Evolutionary conservation across 164 flowering plant genomes (phyloP).

Genomic region (Aristolochia fimbriata): DNA sequence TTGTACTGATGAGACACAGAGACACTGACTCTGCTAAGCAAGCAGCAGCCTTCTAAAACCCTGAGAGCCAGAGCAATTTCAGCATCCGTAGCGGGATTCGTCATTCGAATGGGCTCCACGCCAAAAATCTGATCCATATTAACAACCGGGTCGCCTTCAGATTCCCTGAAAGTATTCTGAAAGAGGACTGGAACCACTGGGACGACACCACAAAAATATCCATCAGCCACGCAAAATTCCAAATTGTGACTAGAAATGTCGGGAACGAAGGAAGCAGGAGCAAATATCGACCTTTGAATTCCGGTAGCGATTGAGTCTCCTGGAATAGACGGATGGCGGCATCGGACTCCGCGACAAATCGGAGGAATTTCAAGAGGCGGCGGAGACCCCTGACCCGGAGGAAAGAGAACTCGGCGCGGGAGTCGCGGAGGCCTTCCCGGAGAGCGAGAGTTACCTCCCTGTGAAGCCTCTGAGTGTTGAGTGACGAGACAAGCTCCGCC

Average conservation of each 20-base stretch:
- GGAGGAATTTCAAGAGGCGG: slow-evolving; percentile 65
- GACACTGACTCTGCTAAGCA: slow-evolving; percentile 61
- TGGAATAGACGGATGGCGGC: slow-evolving; percentile 57
- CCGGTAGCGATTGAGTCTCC: slow-evolving; percentile 52
- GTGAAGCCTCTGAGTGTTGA: slow-evolving; percentile 47
- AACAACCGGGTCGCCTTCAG: slow-evolving; percentile 39
- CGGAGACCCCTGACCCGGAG: slow-evolving; percentile 85
- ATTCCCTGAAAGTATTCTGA: slow-evolving; percentile 55
- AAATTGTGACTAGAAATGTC: not conserved
- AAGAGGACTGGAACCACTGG: slow-evolving; percentile 92
- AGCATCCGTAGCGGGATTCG: slow-evolving; percentile 77
- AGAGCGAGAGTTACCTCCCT: slow-evolving; percentile 89
- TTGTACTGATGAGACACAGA: slow-evolving; percentile 56
- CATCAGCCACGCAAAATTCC: not conserved
- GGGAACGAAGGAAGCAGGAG: not conserved
- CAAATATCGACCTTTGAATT: slow-evolving; percentile 65
- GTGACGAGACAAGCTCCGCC: slow-evolving; percentile 51
- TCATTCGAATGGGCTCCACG: slow-evolving; percentile 72
- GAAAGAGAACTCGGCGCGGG: slow-evolving; percentile 88
- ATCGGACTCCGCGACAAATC: slow-evolving; percentile 71
- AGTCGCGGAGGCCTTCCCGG: slow-evolving; percentile 72
- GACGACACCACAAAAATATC: slow-evolving; percentile 4
- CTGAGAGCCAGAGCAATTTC: slow-evolving; percentile 93
- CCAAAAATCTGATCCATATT: slow-evolving; percentile 63
- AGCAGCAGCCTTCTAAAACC: slow-evolving; percentile 91